Base-by-base conservation (phyloP, 2,329 filamentous ascomycete species). In the Clonostachys sp. region DNA sequence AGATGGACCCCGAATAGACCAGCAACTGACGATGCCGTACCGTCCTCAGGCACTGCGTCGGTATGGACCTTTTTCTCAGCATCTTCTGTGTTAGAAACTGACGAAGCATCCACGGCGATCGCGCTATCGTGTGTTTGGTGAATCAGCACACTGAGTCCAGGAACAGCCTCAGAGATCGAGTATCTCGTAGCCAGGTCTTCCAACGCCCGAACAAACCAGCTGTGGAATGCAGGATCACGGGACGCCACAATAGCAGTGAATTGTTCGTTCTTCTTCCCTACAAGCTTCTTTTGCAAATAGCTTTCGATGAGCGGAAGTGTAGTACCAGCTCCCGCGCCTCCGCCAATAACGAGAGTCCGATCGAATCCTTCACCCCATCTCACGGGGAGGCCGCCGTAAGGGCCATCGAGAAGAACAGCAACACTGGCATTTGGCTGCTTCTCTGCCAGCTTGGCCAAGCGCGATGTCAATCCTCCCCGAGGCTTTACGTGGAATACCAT, bases 291-390 rank as follows among this genome's bases (percentile, higher is more conserved):
- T 4, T 44, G 46, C 38, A 14, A 30, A 9, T 43, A 12, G 30
- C 42, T 33, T 45, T 18, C 42, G 33, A 7, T 5, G 20, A 14
- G 30, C 18, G 44, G 48, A 14, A 59, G 56, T 2, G 71, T 69
- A 58, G 75, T 78, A 1, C 77, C 77, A 3, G 73, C 75, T 2
- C 80, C 80, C 0, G 80, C 76, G 0, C 81, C 80, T 10, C 81
- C 79, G 0, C 74, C 73, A 5, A 83, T 59, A 14, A 82, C 58
- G 0, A 84, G 56, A 1, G 64, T 58, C 8, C 60, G 61, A 43
- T 78, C 70, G 45, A 70, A 73, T 1, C 60, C 59, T 0, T 58
- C 53, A 13, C 71, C 56, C 42, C 68, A 66, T 6, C 57, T 53
- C 4, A 55, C 55, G 2, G 67, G 59, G 16, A 79, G 57, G 0